phyloP scores from a whole-genome alignment of 1,284 basidiomycete genomes.

The Meira nashicola region DNA sequence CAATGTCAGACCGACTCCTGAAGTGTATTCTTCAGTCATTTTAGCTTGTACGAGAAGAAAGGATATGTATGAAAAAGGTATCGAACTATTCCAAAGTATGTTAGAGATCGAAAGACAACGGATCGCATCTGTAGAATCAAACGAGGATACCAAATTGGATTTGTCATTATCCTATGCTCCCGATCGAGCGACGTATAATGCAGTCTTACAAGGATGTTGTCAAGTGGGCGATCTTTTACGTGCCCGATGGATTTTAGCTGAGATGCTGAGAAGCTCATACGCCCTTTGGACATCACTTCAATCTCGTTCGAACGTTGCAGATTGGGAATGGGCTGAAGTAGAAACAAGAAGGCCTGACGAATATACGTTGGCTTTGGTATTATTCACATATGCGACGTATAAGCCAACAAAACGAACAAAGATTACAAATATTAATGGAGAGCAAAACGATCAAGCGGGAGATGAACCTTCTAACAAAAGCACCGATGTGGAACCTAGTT shows the following conservation, averaged over 20 bases:
- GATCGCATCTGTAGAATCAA: conserved; percentile 55
- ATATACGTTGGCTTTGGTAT: conserved; percentile 73
- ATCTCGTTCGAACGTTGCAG: conserved; percentile 6
- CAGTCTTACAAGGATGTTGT: conserved; percentile 82
- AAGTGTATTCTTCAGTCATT: conserved; percentile 77
- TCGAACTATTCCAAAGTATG: conserved; percentile 59
- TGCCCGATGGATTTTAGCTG: conserved; percentile 83
- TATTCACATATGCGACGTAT: conserved; percentile 82
- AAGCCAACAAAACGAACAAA: conserved; percentile 55
- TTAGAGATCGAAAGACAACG: conserved; percentile 69
- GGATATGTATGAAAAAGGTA: conserved; percentile 40
- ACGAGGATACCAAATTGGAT: neutral
- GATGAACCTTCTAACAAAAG: neutral
- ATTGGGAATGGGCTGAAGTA: conserved; percentile 27
- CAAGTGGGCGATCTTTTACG: conserved; percentile 74
- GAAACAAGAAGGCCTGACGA: conserved; percentile 60
- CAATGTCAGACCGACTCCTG: conserved; percentile 63
- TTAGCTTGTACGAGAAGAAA: conserved; percentile 61
- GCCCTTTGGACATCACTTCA: conserved; percentile 19
- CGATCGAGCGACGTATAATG: conserved; percentile 68
- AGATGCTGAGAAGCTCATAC: conserved; percentile 62
- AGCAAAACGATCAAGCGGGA: conserved; percentile 10
- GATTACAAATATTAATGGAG: conserved; percentile 4
- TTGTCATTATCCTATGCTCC: conserved; percentile 59
- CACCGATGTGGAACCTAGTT: neutral